These are phyloP conservation scores for Phlebiopsis gigantea DNA, from an alignment of 768 basidiomycete genomes.

Conservation along the genomic window DNA sequence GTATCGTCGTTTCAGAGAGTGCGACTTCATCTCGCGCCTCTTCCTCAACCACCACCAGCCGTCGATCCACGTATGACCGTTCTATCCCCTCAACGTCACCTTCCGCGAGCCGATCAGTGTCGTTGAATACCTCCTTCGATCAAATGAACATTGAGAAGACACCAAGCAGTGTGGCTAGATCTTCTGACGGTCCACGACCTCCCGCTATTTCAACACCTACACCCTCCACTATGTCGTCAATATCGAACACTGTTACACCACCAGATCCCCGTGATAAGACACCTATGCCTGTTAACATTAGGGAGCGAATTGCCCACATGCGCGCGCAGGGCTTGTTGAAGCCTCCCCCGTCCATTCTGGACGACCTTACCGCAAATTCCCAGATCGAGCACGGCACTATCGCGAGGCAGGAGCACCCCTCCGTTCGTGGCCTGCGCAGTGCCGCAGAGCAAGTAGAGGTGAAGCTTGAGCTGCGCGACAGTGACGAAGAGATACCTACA, in stretches of 20 bases:
- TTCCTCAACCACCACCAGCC: background rate
- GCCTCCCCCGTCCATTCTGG: background rate
- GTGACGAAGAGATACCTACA: background rate
- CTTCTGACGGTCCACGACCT: no score
- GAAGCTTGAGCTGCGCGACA: background rate
- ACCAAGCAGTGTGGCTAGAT: background rate
- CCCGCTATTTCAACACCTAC: background rate
- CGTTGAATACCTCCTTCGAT: background rate
- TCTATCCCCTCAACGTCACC: background rate
- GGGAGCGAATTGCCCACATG: background rate
- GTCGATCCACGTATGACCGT: background rate
- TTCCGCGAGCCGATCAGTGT: background rate
- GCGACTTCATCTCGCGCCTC: background rate
- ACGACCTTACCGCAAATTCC: background rate
- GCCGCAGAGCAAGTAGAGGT: background rate
- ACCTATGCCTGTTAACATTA: background rate
- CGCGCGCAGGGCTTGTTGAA: background rate
- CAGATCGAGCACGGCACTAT: background rate
- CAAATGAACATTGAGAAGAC: background rate
- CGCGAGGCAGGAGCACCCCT: background rate
- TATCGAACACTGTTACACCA: background rate
- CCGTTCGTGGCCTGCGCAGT: background rate
- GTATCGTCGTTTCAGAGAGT: background rate
- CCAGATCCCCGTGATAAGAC: background rate
- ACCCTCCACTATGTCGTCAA: background rate